Evolutionary conservation across 2,329 filamentous ascomycete species (phyloP), one percentile per base, ranked within the genome.

Genomic region (Albophoma yamanashiensis): DNA sequence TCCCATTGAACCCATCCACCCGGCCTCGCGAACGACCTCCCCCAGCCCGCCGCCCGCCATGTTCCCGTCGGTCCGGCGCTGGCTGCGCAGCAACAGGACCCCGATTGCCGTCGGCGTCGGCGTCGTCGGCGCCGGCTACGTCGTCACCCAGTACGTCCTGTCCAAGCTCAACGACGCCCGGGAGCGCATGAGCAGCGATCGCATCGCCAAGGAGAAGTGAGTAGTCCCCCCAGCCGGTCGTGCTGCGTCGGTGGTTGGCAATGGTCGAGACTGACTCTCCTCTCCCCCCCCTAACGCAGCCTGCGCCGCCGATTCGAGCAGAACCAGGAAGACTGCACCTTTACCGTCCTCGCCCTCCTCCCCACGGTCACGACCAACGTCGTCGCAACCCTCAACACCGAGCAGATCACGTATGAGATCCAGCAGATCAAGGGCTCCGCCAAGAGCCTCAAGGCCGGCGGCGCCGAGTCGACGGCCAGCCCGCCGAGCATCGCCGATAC

Each of bases 321-420:
- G 76, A 99, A 99, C 74, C 94, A 99, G 73, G 93, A 96, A 72
- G 94, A 99, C 75, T 99, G 94, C 76, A 97, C 93, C 56, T 97
- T 95, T 73, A 99, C 94, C 43, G 92, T 97, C 53, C 86, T 97
- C n/a, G 94, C 93, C 38, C 85, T 99, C 59, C 82, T 99, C 12
- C 94, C 94, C 5, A 96, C 93, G 40, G 90, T 92, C 8, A 92
- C 92, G 31, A 86, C 94, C 66, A 93, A 95, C 71, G 89, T 99
- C 67, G 80, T 97, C 68, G 87, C 91, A 66, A 87, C 89, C 39
- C 84, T 97, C 67, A 91, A 95, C 58, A 96, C 96, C 52, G 94
- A 99, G 73, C 86, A 89, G 68, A 91, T 97, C 68, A 93, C 93
- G 5, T 88, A 92, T 66, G 92, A 97, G 76, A 84, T 99, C 64